Percentiles rank a stretch among this genome's conserved stretches.
These are phyloP conservation scores for Nowakowskiella sp. DNA, from an alignment of 192 early-diverging fungal species.

Conservation along the genomic window DNA sequence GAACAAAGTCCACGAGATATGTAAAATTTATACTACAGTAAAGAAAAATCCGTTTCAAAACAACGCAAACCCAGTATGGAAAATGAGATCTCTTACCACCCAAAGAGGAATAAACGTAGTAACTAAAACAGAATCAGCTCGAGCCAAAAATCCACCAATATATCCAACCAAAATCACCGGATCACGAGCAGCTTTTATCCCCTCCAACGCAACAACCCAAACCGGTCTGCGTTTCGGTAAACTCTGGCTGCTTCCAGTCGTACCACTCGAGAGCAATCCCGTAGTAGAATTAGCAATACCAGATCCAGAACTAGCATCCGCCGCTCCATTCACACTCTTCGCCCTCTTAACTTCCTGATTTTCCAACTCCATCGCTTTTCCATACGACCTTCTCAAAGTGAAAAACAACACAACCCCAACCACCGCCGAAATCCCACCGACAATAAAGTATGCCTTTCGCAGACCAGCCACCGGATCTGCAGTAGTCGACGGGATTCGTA, in stretches of 20 bases:
- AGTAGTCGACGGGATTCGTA: conserved; percentile 36
- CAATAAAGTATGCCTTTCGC: conserved; percentile 25
- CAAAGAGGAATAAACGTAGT: conserved; percentile 61
- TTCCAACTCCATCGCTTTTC: background rate
- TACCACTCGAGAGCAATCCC: background rate
- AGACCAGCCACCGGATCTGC: conserved; percentile 24
- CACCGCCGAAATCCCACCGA: conserved; percentile 17
- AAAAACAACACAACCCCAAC: conserved; percentile 39
- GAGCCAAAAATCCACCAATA: conserved; percentile 56
- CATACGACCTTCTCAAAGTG: conserved; percentile 6
- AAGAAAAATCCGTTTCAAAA: background rate
- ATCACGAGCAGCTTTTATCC: conserved; percentile 53
- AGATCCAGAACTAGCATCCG: background rate
- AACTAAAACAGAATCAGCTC: conserved; percentile 65
- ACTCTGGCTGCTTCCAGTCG: background rate
- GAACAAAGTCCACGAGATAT: conserved; percentile 46
- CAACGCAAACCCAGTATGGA: background rate
- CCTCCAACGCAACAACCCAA: conserved; percentile 33
- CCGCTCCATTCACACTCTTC: background rate
- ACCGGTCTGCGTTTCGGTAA: background rate
- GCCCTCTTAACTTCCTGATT: background rate
- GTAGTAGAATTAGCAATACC: conserved; percentile 3
- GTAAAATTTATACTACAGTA: conserved; percentile 37
- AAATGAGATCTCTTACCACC: conserved; percentile 25
- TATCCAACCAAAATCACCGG: conserved; percentile 52